phyloP scores from a whole-genome alignment of 257 asterid genomes.

The Gentiana macrophylla region DNA sequence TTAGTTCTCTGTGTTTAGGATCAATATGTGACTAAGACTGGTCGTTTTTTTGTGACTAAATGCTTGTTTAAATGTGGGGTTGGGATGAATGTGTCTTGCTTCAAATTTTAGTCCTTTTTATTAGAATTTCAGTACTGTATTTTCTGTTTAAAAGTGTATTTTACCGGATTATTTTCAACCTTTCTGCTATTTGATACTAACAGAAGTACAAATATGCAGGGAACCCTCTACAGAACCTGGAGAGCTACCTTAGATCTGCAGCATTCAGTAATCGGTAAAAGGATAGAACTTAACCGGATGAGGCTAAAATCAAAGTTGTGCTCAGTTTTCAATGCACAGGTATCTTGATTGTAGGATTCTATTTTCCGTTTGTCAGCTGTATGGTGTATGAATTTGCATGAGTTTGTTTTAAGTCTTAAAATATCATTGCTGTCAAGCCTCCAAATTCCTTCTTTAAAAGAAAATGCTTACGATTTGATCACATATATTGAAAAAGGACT shows the following conservation, averaged over 20 bases:
- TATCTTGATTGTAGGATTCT: constrained; percentile 14
- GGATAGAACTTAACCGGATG: constrained; percentile 54
- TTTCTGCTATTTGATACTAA: constrained; percentile 9
- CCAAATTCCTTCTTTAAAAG: neutral
- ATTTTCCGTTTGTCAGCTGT: neutral
- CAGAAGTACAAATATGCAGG: constrained; percentile 33
- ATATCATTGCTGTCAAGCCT: neutral
- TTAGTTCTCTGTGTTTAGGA: too few species aligned
- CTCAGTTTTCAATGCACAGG: constrained; percentile 64
- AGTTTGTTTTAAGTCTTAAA: neutral
- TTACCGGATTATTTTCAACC: too few species aligned
- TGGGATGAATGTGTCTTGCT: too few species aligned
- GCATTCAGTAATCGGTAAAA: constrained; percentile 43
- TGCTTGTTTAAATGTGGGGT: too few species aligned
- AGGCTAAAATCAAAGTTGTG: constrained; percentile 52
- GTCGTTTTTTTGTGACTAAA: too few species aligned
- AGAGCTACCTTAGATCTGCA: constrained; percentile 36
- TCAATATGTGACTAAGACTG: too few species aligned
- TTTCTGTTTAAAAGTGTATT: too few species aligned
- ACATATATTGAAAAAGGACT: neutral
- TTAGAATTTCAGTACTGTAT: too few species aligned
- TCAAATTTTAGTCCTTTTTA: too few species aligned
- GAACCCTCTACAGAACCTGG: constrained; percentile 49
- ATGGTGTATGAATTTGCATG: neutral
- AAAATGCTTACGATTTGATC: neutral